phyloP scores from a whole-genome alignment of 2,329 filamentous ascomycete species.

The Botryotinia convoluta region DNA sequence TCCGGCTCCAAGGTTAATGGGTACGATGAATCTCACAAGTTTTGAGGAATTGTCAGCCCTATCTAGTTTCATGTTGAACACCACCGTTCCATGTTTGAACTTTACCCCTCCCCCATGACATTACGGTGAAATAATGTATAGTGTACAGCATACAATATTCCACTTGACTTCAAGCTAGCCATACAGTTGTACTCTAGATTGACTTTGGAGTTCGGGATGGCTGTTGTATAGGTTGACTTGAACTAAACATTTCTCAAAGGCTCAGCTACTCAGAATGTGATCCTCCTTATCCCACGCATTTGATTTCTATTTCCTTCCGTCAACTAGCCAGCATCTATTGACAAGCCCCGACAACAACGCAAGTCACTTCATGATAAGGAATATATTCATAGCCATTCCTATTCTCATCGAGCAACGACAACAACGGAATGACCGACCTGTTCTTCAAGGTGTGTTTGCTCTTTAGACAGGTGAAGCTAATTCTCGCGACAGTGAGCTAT shows the following conservation, averaged over 20 bases:
- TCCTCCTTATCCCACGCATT: neutral
- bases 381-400: neutral
- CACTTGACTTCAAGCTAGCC: neutral
- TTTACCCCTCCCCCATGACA: neutral
- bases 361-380: neutral
- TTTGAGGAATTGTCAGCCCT: neutral
- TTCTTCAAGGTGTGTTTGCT: neutral
- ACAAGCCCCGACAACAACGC: neutral
- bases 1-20: neutral
- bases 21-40: too few species aligned
- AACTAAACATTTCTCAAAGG: neutral
- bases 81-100: neutral
- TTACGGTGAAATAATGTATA: neutral
- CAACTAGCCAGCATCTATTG: neutral
- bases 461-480: neutral
- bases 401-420: neutral
- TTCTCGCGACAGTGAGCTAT: neutral
- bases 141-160: neutral
- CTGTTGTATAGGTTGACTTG: neutral
- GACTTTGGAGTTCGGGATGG: too few species aligned
- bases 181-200: too few species aligned
- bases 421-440: neutral
- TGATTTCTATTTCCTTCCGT: neutral
- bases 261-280: neutral
- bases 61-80: neutral